Conservation (phyloP, 495 filamentous ascomycete species). For the Podospora fimiseda region DNA sequence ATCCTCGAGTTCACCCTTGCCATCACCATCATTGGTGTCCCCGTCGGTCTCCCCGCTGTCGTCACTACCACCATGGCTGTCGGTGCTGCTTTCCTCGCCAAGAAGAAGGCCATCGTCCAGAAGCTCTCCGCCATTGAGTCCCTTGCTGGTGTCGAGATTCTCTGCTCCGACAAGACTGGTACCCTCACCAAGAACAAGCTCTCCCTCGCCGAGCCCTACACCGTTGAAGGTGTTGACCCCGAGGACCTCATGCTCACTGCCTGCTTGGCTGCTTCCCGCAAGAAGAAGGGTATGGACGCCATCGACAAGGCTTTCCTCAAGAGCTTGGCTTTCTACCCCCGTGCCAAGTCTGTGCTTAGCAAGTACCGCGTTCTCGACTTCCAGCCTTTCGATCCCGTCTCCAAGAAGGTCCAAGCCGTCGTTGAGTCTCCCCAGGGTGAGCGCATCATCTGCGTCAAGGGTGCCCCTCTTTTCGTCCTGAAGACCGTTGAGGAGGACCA, state of each 20-base stretch:
- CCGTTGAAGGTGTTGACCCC: slow-evolving; percentile 66
- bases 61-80: slow-evolving; percentile 97
- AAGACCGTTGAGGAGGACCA: slow-evolving; percentile 78
- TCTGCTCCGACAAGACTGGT: slow-evolving; percentile 97
- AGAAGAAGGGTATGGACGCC: slow-evolving; percentile 91
- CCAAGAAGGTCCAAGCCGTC: slow-evolving; percentile 83
- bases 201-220: slow-evolving; percentile 77
- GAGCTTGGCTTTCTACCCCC: slow-evolving; percentile 69
- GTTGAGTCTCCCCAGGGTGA: slow-evolving; percentile 77
- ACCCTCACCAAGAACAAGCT: slow-evolving; percentile 91
- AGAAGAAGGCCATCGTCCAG: slow-evolving; percentile 94
- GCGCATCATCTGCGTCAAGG: slow-evolving; percentile 82
- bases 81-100: slow-evolving; percentile 86
- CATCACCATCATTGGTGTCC: slow-evolving; percentile 89
- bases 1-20: slow-evolving; percentile 82
- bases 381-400: slow-evolving; percentile 86
- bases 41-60: slow-evolving; percentile 91
- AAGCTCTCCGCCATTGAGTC: slow-evolving; percentile 95
- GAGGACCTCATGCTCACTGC: slow-evolving; percentile 88
- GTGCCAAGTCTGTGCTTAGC: slow-evolving; percentile 64
- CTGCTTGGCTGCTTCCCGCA: slow-evolving; percentile 83
- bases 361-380: slow-evolving; percentile 77
- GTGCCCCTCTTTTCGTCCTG: slow-evolving; percentile 78
- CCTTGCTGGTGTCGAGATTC: slow-evolving; percentile 87
- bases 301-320: slow-evolving; percentile 94